Evolutionary conservation across 2,329 filamentous ascomycete species (phyloP).

Genomic region (Sporothrix mexicana): DNA sequence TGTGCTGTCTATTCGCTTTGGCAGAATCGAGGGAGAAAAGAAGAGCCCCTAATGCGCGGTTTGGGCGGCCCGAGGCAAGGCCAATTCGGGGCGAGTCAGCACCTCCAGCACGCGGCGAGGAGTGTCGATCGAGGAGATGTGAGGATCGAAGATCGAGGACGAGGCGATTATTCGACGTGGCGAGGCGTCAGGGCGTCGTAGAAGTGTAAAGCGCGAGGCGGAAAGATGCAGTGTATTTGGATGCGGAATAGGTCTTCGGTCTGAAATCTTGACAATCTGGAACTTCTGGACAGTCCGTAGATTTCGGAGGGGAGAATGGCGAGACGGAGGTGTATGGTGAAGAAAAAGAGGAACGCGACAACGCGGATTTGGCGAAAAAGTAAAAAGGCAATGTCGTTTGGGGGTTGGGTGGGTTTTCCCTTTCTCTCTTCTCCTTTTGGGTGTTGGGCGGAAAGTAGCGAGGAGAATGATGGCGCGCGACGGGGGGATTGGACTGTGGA

Average conservation of each 20-base stretch:
- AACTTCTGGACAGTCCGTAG: no score
- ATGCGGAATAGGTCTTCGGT: conserved; percentile 8
- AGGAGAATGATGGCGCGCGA: conserved; percentile 4
- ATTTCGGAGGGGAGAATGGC: conserved; percentile 8
- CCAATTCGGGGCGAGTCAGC: conserved; percentile 23
- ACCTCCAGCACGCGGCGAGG: conserved; percentile 19
- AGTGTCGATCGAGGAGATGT: conserved; percentile 16
- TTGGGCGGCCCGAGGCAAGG: conserved; percentile 34
- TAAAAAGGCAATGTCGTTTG: conserved; percentile 2
- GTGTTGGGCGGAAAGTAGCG: conserved; percentile 5
- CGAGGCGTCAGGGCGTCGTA: not conserved
- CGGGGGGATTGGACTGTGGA: conserved; percentile 1
- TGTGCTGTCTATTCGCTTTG: not conserved
- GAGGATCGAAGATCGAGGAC: conserved; percentile 4
- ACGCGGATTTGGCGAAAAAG: conserved; percentile 18
- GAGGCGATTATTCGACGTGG: not conserved
- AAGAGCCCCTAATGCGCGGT: conserved; percentile 33
- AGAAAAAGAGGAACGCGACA: conserved; percentile 27
- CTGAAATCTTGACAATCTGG: not conserved
- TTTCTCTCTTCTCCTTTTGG: not conserved
- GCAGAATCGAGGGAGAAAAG: not conserved
- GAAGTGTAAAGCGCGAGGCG: not conserved
- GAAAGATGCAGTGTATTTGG: conserved; percentile 19
- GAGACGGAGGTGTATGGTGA: conserved; percentile 14
- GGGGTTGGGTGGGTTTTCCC: conserved; percentile 22